Base-by-base conservation (phyloP, 345 rosid species). In the Pugionium cornutum region DNA sequence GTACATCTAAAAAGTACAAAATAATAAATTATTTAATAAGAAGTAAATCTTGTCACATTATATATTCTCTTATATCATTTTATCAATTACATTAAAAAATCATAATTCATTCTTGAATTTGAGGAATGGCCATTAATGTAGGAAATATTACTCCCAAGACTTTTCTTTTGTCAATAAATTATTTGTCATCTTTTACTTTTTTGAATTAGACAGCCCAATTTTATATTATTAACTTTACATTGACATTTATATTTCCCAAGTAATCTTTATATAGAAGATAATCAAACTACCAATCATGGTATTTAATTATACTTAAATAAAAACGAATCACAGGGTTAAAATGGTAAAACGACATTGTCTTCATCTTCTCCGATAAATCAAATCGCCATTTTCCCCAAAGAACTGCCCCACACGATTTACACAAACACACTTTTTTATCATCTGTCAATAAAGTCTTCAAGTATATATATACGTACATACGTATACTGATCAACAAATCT, bases 401-500 rank as follows among this genome's bases (percentile, higher is more conserved):
- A 46, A 53, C 62, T 62, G 68, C 44, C 44, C 69, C 75, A 70
- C 64, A 70, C 69, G 69, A 70, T 41, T 40, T 30, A 59, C 29
- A 67, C 45, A 29, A 32, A 59, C 67, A 18, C 18, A 18, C 18
- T 18, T 18, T 18, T 54, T 44, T 9, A 30, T 44, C 31, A 53
- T 44, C 67, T 36, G 40, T 57, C 63, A 35, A 30, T 8, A 39
- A 53, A 18, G 30, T 7, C 49, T 57, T 41, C 8, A 31, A 48
- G 6, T 2, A n/a, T 3, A 3, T 29, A 7, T 53, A 10, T 56
- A 18, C 18, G 18, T 18, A 1, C 32, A 9, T 25, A 44, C 9
- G 27, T 33, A 54, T 18, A 40, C 37, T 46, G 50, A 46, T 18
- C 18, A 44, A 7, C 60, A 45, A 35, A 18, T 9, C 54, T 6